Base-by-base conservation (phyloP, 2,329 filamentous ascomycete genomes). In the Aspergillus flavus region DNA sequence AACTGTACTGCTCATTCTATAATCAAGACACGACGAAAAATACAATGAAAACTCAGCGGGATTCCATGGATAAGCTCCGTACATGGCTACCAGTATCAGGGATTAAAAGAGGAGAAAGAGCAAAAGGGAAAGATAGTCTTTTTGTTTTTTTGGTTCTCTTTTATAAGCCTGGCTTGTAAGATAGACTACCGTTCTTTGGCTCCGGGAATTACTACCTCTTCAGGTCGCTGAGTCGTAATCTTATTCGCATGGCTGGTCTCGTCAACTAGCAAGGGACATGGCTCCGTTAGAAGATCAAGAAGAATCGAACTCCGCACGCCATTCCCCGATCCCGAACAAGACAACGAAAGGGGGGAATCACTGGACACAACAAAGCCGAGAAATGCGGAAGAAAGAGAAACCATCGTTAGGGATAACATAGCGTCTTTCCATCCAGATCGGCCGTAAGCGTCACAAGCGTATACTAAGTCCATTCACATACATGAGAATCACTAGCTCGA, bases 371-470 rank as follows among this genome's bases (percentile, higher is more conserved):
- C 50, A 56, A 61, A 61, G 41, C 48, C 61, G 56, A 58, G 39
- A 39, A 48, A 60, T 61, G 34, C 48, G 52, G 52, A 62, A 63
- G 48, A 61, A 64, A 61, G 64, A 39, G 62, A 61, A 56, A 56
- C 48, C 45, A 62, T 63, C 59, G 65, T 63, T 61, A 43, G 61
- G 50, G 28, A 50, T 28, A 65, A 61, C 56, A 61, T 45, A 60
- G 60, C 59, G 48, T 61, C 68, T 72, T 72, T 72, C 68, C 72
- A 72, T 73, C 72, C 72, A 72, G 68, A 71, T 73, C 71, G 68
- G 73, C 73, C 71, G 69, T 73, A 72, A 73, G 71, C 69, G 70
- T 76, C 72, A 72, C 73, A 65, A 68, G 70, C 71, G 73, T 68
- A 73, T 72, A 70, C 74, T 70, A 55, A 68, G 58, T 68, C 65